A percentile compares a stretch with the other conserved stretches of the same genome.
Evolutionary conservation across 179 eudicot genomes (phyloP).

Genomic region (Silene coronaria): DNA sequence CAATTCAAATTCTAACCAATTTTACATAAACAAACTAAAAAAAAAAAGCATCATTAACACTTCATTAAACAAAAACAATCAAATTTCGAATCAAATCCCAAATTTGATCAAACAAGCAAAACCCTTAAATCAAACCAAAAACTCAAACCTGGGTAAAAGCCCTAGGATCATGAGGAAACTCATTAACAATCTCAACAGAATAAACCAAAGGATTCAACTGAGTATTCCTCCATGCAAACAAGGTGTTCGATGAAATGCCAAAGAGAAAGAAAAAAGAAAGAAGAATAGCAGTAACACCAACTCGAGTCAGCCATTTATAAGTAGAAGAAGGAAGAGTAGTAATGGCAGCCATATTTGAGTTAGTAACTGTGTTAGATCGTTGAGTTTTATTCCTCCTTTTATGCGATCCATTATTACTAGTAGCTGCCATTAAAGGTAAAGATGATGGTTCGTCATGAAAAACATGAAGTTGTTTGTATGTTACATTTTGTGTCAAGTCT

Average conservation of each 20-base stretch:
- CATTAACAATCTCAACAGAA: constrained; percentile 51
- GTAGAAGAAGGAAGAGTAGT: constrained; percentile 17
- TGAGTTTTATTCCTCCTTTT: constrained; percentile 11
- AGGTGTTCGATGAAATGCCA: constrained; percentile 40
- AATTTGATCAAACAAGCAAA: neutral
- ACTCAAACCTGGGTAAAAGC: constrained; percentile 83
- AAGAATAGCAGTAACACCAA: constrained; percentile 17
- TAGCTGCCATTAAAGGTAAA: neutral
- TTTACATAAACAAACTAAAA: neutral
- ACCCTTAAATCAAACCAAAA: neutral
- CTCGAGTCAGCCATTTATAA: constrained; percentile 25
- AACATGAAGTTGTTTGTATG: neutral
- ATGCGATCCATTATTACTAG: neutral
- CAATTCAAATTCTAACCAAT: neutral
- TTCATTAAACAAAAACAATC: neutral
- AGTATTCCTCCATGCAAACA: constrained; percentile 18
- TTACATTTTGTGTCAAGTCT: neutral
- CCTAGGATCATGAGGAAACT: constrained; percentile 74
- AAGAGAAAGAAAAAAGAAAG: constrained; percentile 27
- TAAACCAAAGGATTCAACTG: constrained; percentile 25
- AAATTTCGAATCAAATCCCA: constrained; percentile 6
- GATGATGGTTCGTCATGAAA: neutral
- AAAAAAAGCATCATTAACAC: neutral
- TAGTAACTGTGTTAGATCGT: constrained; percentile 26
- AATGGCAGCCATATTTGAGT: constrained; percentile 24